Percentiles rank a stretch among this genome's conserved stretches.
These are phyloP conservation scores for Prunella vulgaris DNA, from an alignment of 257 asterid species.

Conservation along the genomic window DNA sequence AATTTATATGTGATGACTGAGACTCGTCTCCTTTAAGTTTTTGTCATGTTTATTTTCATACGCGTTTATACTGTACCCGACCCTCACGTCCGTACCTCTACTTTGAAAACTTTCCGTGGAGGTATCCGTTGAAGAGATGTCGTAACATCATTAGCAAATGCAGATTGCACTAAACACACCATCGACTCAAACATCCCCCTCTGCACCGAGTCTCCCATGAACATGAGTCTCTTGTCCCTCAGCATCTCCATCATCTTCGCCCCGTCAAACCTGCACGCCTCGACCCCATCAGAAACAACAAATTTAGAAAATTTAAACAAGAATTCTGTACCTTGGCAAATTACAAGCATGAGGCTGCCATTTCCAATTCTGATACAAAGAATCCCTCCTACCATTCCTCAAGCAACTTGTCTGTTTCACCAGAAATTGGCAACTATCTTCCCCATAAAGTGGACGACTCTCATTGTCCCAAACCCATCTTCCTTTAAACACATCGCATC, in stretches of 20 bases:
- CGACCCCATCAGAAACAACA: too few species aligned
- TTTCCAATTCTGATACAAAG: constrained; percentile 79
- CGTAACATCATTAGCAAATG: constrained; percentile 39
- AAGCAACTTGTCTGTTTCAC: constrained; percentile 80
- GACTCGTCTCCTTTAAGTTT: too few species aligned
- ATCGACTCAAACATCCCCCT: constrained; percentile 95
- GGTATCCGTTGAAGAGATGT: constrained; percentile 61
- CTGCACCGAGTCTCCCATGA: constrained; percentile 84
- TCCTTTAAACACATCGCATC: constrained; percentile 75
- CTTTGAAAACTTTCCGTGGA: constrained; percentile 64
- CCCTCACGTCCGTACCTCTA: constrained; percentile 58
- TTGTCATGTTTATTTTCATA: too few species aligned
- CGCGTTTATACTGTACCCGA: too few species aligned
- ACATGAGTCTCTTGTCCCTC: constrained; percentile 82
- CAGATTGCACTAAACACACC: constrained; percentile 75
- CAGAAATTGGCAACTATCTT: constrained; percentile 62
- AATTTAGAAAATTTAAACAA: too few species aligned
- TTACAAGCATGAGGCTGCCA: constrained; percentile 83
- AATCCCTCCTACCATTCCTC: constrained; percentile 78
- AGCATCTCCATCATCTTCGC: constrained; percentile 67
- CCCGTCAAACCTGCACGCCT: constrained; percentile 59
- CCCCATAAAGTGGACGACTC: constrained; percentile 62
- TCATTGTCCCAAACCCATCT: constrained; percentile 69
- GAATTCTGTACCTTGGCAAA: constrained; percentile 54
- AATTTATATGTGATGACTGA: too few species aligned